These are phyloP conservation scores for Somion occarium DNA, from an alignment of 1,284 basidiomycete genomes.

Conservation along the genomic window DNA sequence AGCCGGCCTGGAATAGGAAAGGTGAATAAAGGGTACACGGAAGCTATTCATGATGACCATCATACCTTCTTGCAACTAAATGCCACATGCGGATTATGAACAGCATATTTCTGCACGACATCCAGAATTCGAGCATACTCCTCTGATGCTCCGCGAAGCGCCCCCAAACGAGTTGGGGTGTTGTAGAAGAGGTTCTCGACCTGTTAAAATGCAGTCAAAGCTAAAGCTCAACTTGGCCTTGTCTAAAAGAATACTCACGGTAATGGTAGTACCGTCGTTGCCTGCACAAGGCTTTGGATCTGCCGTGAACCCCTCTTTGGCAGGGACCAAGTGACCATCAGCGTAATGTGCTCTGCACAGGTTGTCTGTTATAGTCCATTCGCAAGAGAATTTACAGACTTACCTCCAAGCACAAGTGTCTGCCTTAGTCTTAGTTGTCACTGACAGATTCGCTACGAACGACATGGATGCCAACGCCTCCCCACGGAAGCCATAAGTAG, in stretches of 20 bases:
- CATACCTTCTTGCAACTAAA: slow-evolving; percentile 90
- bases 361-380: slow-evolving; percentile 4
- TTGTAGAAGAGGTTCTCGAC: slow-evolving; percentile 98
- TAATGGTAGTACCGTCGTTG: slow-evolving; percentile 91
- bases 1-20: slow-evolving; percentile 53
- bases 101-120: slow-evolving; percentile 91
- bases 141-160: slow-evolving; percentile 83
- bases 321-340: slow-evolving; percentile 68
- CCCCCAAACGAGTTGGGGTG: slow-evolving; percentile 83
- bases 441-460: slow-evolving; percentile 86
- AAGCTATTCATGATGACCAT: neutral
- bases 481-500: slow-evolving; percentile 96
- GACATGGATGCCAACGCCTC: slow-evolving; percentile 97
- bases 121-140: slow-evolving; percentile 93
- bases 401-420: slow-evolving; percentile 91
- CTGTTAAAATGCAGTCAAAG: slow-evolving; percentile 33
- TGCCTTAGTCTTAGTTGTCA: slow-evolving; percentile 82
- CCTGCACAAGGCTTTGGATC: slow-evolving; percentile 91
- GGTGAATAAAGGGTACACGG: neutral
- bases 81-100: slow-evolving; percentile 86
- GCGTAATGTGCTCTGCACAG: slow-evolving; percentile 72
- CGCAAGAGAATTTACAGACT: slow-evolving; percentile 21
- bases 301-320: slow-evolving; percentile 60
- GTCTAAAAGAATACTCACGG: slow-evolving; percentile 40
- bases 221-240: slow-evolving; percentile 5